Evolutionary conservation across 306 rosid genomes (phyloP).

Genomic region (Ochetophila trinervis): DNA sequence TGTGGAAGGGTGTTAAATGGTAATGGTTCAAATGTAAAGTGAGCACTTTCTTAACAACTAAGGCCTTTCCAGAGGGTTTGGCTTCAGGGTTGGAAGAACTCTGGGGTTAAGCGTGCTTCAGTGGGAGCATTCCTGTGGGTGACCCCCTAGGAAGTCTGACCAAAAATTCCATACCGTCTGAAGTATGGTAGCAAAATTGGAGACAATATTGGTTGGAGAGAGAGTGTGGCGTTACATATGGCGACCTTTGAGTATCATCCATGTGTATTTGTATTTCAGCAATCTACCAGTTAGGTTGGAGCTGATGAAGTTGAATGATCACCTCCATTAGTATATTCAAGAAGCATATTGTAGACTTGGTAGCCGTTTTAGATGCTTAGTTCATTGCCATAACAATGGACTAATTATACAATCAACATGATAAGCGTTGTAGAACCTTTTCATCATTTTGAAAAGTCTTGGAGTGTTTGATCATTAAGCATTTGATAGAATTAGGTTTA

Average conservation of each 20-base stretch:
- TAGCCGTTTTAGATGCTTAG: background rate
- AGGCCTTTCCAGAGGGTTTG: too few species aligned
- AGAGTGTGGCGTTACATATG: too few species aligned
- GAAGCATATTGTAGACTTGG: background rate
- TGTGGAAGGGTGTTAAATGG: too few species aligned
- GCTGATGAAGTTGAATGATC: background rate
- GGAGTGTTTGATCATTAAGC: fast-evolving
- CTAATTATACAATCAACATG: background rate
- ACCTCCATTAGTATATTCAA: slow-evolving; percentile 7
- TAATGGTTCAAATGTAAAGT: too few species aligned
- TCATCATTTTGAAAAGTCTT: background rate
- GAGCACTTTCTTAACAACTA: too few species aligned
- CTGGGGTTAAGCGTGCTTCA: too few species aligned
- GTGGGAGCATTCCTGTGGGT: too few species aligned
- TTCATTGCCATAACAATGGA: background rate
- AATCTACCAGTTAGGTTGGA: background rate
- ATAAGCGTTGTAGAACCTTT: background rate
- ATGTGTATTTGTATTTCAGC: background rate
- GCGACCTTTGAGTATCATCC: slow-evolving; percentile 4
- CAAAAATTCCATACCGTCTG: too few species aligned
- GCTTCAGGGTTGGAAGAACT: too few species aligned
- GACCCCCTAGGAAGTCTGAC: too few species aligned
- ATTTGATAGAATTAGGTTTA: background rate
- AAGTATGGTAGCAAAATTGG: too few species aligned
- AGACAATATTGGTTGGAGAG: too few species aligned